A percentile compares a stretch with the other conserved stretches of the same genome.
Conservation (phyloP, 2,329 filamentous ascomycete species). For the Aspergillus sp. region DNA sequence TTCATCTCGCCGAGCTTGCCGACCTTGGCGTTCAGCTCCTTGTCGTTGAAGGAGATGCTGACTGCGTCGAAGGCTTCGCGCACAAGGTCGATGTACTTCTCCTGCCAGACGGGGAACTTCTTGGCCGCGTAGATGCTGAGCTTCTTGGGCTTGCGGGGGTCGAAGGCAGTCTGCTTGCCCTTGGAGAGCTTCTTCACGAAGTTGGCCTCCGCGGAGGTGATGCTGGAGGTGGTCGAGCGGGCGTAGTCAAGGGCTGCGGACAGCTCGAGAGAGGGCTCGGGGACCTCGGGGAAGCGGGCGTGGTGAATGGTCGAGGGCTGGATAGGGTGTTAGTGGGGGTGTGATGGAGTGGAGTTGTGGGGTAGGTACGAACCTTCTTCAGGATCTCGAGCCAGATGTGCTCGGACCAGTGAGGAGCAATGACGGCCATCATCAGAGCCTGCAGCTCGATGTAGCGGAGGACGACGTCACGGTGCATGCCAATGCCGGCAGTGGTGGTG, state of each 20-base stretch:
- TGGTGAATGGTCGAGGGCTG: constrained; percentile 73
- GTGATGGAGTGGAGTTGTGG: neutral
- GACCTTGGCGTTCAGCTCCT: constrained; percentile 74
- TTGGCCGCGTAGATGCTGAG: constrained; percentile 81
- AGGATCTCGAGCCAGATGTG: constrained; percentile 93
- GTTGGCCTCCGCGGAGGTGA: constrained; percentile 78
- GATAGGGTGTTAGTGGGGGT: constrained; percentile 6
- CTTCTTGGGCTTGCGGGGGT: constrained; percentile 89
- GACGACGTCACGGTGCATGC: constrained; percentile 83
- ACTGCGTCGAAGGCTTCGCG: constrained; percentile 67
- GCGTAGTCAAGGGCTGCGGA: constrained; percentile 83
- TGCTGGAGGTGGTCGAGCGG: constrained; percentile 70
- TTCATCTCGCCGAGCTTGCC: constrained; percentile 81
- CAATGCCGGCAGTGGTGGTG: constrained; percentile 72
- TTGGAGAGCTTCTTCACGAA: constrained; percentile 84
- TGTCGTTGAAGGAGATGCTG: constrained; percentile 71
- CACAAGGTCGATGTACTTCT: constrained; percentile 81
- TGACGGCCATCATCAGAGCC: constrained; percentile 75
- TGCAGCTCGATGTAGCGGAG: constrained; percentile 83
- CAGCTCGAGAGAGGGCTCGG: constrained; percentile 65
- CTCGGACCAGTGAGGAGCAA: constrained; percentile 92
- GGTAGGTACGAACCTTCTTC: constrained; percentile 54
- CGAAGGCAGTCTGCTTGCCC: constrained; percentile 81
- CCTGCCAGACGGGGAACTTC: constrained; percentile 86
- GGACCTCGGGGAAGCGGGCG: constrained; percentile 71